Evolutionary conservation across 768 basidiomycete species (phyloP), one percentile per base, ranked within the genome.

Genomic region (Phanerodontia chrysosporium): DNA sequence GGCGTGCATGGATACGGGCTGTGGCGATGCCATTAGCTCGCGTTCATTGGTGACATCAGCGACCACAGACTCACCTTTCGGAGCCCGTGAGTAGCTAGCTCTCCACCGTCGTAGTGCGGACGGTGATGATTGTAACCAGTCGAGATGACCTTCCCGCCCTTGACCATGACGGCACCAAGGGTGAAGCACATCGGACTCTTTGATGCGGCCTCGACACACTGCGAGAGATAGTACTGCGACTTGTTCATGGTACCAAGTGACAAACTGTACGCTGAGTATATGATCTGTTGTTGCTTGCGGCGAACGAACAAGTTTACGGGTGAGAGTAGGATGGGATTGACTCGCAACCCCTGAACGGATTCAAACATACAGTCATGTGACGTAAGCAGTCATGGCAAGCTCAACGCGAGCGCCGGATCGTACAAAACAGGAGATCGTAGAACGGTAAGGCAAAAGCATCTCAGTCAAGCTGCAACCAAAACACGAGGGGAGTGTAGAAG

Each of bases 121-220:
- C 81, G 73, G 63, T 80, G 78, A 62, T 83, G 83, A 62, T 84
- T 84, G 60, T 77, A 76, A 14, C 82, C 81, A 8, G 73, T 73
- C 7, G 80, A 79, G 35, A 83, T 74, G 55, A 83, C 68, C 63
- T 83, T 83, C 46, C 82, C 83, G 35, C 81, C 81, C 65, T 83
- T 83, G 62, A 82, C 80, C 61, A 75, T 69, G 16, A 77, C 74
- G 3, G 78, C 76, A 21, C 79, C 80, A 36, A 82, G 74, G 16
- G 72, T 78, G 64, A 76, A 79, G 53, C 72, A 75, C 80, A 81
- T 80, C 36, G 76, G 74, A 66, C 78, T 79, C 75, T 80, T 82
- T 28, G 75, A 71, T 28, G 80, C 80, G 24, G 76, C 78, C 51
- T 79, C 75, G 32, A 73, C 69, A 60, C 81, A 82, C 73, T 78